Base-by-base conservation (phyloP, 2,329 filamentous ascomycete genomes). In the Trichoderma harzianum region DNA sequence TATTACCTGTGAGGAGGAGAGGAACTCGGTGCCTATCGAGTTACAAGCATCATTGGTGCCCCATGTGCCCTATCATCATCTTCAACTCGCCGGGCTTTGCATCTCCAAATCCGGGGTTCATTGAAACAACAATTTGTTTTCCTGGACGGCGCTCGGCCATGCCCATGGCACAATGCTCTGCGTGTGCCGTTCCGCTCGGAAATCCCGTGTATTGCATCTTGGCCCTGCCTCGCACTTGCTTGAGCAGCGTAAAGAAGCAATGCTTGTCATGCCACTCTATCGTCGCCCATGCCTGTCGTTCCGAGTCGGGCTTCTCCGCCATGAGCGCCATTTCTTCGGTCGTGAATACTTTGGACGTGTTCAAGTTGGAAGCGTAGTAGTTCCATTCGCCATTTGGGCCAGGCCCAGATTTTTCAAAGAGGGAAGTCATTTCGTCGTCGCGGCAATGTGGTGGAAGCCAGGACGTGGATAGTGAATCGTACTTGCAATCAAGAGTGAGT, bases 401-500 rank as follows among this genome's bases (percentile, higher is more conserved):
- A 1, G 77, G 76, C 0, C 80, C 79, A 3, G 78, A 63, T 0
- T 43, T 67, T 2, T 82, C 77, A 64, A 82, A 83, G 67, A 80
- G 76, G 2, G 74, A 74, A 1, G 78, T 79, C 4, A 82, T 75
- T 32, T 79, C 78, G 11, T 78, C 74, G 34, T 39, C 34, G 34
- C 34, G 34, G 34, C 34, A 39, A 70, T 79, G 73, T 0, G 73
- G 70, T 4, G 79, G 80, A 2, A 83, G 76, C 80, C 80, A 83
- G 11, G 80, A 76, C 5, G 79, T 75, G 1, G 79, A 75, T 16
- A 82, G 74, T 6, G 78, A 74, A 70, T 82, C 81, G 74, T 79
- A 83, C 30, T 75, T 74, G 75, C 81, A 82, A 21, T 74, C 72
- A 5, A 77, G 69, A 2, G 75, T 8, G 4, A 72, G 43, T 0